Base-by-base conservation (phyloP, 2,329 filamentous ascomycete genomes). In the Penicillium thymicola region DNA sequence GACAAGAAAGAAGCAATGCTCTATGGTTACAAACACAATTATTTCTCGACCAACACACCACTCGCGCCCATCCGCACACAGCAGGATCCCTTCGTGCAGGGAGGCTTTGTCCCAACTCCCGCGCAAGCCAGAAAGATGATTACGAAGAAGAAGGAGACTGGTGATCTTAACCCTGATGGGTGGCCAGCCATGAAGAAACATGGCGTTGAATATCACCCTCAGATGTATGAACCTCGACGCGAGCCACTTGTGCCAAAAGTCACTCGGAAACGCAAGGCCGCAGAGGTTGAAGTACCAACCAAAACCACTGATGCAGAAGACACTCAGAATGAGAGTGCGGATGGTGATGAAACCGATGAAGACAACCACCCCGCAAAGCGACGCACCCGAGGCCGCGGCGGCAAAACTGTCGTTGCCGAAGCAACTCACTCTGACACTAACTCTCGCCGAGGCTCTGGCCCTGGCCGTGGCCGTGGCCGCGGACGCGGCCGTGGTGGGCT, bases 1-100 rank as follows among this genome's bases (percentile, higher is more conserved):
- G 83, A 84, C 61, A 80, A 80, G 69, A 85, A 85, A 61, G 84
- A 86, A 71, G 79, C 84, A 1, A 79, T 80, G 55, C 71, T 87
- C 0, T 87, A 86, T 65, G 81, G 82, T 54, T 86, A 85, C 67
- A 78, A 76, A 34, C 82, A 82, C 66, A 82, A 83, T 59, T 70
- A 80, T 0, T 81, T 81, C 62, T 70, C 72, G 36, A 61, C 66
- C 36, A 74, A 75, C 51, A 69, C 72, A 37, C 79, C 79, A n/a
- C 74, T 72, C 51, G 7, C 46, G 1, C 48, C 59, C 11, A 58
- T 44, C n/a, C 61, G 64, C 45, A 41, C 44, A 9, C 56, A 51
- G 6, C 84, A 85, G 61, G 80, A 86, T 64, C 82, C 84, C 0
- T 84, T 83, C 56, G 68, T 75, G 1, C 84, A 86, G 62, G 76